Percentiles rank a stretch among this genome's conserved stretches.
These are phyloP conservation scores for Tuber borchii DNA, from an alignment of 495 filamentous ascomycete species.

Conservation along the genomic window DNA sequence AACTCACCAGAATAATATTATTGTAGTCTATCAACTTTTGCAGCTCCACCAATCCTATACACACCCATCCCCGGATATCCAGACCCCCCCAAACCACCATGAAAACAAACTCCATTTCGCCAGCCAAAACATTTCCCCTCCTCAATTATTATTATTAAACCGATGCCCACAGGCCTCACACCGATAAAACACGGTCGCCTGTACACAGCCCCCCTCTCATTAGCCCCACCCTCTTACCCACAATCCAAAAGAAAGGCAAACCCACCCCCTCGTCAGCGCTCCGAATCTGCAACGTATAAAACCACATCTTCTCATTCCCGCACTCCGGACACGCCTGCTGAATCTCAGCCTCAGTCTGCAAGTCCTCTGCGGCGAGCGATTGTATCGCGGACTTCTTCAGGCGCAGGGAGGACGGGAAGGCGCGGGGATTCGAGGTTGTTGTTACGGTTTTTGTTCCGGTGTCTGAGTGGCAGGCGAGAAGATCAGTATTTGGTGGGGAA, in stretches of 20 bases:
- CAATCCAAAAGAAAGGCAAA: slow-evolving; percentile 1
- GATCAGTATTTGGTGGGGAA: slow-evolving; percentile 14
- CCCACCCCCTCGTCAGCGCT: slow-evolving; percentile 79
- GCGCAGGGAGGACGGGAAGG: slow-evolving; percentile 80
- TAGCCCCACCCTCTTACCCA: neutral
- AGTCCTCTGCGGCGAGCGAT: slow-evolving; percentile 68
- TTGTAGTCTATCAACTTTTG: neutral
- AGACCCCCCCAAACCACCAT: too few species aligned
- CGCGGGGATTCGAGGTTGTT: slow-evolving; percentile 75
- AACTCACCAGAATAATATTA: neutral
- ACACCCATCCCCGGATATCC: neutral
- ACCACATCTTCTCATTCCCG: slow-evolving; percentile 75
- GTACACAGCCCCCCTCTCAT: neutral
- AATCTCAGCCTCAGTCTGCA: slow-evolving; percentile 68
- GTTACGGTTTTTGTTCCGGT: slow-evolving; percentile 69
- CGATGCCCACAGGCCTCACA: slow-evolving; percentile 40
- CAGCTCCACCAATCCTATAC: neutral
- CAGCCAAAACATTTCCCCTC: neutral
- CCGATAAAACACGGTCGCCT: slow-evolving; percentile 41
- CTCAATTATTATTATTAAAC: slow-evolving; percentile 12
- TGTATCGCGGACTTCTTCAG: slow-evolving; percentile 80
- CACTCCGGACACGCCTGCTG: slow-evolving; percentile 69
- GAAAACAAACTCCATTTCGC: neutral
- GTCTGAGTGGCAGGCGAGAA: slow-evolving; percentile 49
- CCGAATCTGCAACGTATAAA: slow-evolving; percentile 74